These are phyloP conservation scores for Pseudomonodictys pantanalensis DNA, from an alignment of 495 filamentous ascomycete genomes.

Conservation along the genomic window DNA sequence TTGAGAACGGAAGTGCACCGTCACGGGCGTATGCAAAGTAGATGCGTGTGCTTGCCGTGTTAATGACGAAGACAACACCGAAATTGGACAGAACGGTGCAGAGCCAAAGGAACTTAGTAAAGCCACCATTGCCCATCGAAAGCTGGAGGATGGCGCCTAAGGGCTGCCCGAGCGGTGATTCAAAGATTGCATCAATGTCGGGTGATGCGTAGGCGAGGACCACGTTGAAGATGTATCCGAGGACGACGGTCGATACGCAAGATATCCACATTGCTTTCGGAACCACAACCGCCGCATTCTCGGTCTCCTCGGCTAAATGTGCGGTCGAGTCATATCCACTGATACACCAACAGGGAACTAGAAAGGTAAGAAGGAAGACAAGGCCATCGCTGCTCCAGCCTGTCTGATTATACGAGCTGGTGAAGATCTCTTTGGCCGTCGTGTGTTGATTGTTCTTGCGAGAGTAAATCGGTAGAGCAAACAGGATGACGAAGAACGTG, in stretches of 20 bases:
- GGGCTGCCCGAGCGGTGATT: slow-evolving; percentile 10
- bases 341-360: slow-evolving; percentile 15
- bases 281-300: slow-evolving; percentile 26
- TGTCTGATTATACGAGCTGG: not conserved
- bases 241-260: not conserved
- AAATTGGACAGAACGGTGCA: slow-evolving; percentile 12
- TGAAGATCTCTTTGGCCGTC: not conserved
- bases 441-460: slow-evolving; percentile 3
- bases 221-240: slow-evolving; percentile 10
- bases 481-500: slow-evolving; percentile 11
- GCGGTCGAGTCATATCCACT: slow-evolving; percentile 29
- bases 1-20: slow-evolving; percentile 5
- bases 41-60: slow-evolving; percentile 1
- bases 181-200: slow-evolving; percentile 16
- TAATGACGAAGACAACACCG: slow-evolving; percentile 4
- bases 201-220: slow-evolving; percentile 7
- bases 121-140: slow-evolving; percentile 1
- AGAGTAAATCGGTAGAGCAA: not conserved
- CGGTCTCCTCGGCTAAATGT: slow-evolving; percentile 29
- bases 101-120: slow-evolving; percentile 1
- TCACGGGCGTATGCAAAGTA: slow-evolving; percentile 13
- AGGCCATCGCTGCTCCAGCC: slow-evolving; percentile 5
- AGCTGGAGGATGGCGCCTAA: slow-evolving; percentile 2
- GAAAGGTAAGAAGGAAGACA: slow-evolving; percentile 4
- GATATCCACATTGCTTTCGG: slow-evolving; percentile 43